phyloP scores from a whole-genome alignment of 1,284 basidiomycete genomes.

The Retiboletus fuscus region DNA sequence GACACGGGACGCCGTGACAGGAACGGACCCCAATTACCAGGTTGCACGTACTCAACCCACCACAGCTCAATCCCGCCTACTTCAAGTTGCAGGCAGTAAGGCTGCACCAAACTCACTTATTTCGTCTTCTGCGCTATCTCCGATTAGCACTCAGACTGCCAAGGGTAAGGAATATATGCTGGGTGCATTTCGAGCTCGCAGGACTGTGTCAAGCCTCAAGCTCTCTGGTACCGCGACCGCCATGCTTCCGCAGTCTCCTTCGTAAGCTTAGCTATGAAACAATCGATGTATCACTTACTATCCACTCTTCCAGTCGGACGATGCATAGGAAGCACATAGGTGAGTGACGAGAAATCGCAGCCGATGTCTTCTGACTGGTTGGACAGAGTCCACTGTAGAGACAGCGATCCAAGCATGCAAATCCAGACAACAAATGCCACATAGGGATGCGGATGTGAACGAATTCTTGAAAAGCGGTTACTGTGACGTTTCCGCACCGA shows the following conservation, averaged over 20 bases:
- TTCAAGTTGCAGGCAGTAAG: background rate
- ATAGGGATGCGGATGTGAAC: background rate
- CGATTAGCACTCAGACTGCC: background rate
- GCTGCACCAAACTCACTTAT: background rate
- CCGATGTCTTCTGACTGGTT: background rate
- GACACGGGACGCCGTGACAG: background rate
- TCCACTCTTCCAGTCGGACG: background rate
- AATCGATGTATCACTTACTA: background rate
- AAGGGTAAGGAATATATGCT: background rate
- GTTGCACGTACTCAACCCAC: background rate
- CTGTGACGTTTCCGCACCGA: conserved; percentile 10
- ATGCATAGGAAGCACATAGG: conserved; percentile 14
- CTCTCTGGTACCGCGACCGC: background rate
- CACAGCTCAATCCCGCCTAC: background rate
- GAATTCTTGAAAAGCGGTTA: conserved; percentile 11
- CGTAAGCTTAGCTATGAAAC: background rate
- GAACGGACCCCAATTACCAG: background rate
- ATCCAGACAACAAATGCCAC: background rate
- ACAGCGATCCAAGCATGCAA: background rate
- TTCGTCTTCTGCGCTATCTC: background rate
- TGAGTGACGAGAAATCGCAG: background rate
- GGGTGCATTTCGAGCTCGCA: background rate
- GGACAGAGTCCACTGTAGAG: conserved; percentile 7
- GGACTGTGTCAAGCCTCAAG: background rate
- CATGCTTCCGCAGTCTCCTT: background rate